Base-by-base conservation (phyloP, 2,329 filamentous ascomycete species). In the Nothopassalora personata region DNA sequence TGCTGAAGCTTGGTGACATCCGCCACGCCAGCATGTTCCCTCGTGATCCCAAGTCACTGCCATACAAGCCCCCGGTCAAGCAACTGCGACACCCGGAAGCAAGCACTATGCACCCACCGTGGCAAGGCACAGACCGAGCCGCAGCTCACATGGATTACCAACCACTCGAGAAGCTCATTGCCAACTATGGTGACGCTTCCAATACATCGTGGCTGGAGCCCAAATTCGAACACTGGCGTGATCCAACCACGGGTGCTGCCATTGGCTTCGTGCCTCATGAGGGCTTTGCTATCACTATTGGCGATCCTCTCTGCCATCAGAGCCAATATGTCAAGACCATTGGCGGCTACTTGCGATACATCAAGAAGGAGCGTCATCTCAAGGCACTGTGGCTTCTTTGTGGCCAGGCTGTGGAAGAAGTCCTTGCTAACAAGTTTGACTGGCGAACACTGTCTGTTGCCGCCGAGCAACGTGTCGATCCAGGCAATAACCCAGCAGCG, bases 201-300 rank as follows among this genome's bases (percentile, higher is more conserved):
- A 95, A 96, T 70, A 97, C 92, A 0, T 94, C 91, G 0, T 97
- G 91, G 91, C 83, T 94, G 7, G 92, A 97, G 72, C 89, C 91
- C 6, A 86, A 91, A 6, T 96, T 92, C 73, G 82, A 90, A 70
- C 86, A 96, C 59, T 97, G 91, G 90, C 86, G 92, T 31, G 90
- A 96, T 70, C 76, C 83, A 23, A 73, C 78, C 34, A 93, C 89
- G 1, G 92, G 92, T 52, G 92, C 91, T 0, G 91, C 91, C 5
- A 82, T 96, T 34, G 89, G 91, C 10, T 97, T 90, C 70, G 89
- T 94, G 1, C 84, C 85, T 49, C 85, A 88, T 64, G 85, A 85
- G 68, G 88, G 88, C 65, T 91, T 89, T 66, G 90, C 87, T 47
- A 91, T 97, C 75, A 86, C 92, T 36, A 89, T 92, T 15, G 92